Conservation (phyloP, 805 yeast species). For the Spathaspora gorwiae region DNA sequence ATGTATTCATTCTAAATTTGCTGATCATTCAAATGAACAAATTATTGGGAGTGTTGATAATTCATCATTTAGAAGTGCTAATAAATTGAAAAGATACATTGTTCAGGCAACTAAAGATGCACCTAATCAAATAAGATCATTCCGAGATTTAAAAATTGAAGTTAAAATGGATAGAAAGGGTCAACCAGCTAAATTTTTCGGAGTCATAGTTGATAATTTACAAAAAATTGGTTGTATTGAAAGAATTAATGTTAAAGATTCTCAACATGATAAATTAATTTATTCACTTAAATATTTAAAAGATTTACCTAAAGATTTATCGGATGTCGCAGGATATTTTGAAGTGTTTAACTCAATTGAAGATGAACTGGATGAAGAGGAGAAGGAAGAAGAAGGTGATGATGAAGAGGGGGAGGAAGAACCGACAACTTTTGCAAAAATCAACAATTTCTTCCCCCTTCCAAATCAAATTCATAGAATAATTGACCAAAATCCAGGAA, state of each 20-base stretch:
- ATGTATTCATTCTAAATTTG: conserved; percentile 48
- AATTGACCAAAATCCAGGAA: conserved; percentile 47
- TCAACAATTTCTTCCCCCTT: conserved; percentile 58
- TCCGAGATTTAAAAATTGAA: conserved; percentile 58
- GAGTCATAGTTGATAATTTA: conserved; percentile 44
- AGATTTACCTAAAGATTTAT: conserved; percentile 43
- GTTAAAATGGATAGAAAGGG: conserved; percentile 43
- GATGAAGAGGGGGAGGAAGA: conserved; percentile 18
- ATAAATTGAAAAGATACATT: conserved; percentile 31
- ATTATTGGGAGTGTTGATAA: conserved; percentile 1
- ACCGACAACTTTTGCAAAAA: conserved; percentile 7
- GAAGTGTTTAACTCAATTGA: conserved; percentile 14
- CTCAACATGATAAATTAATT: conserved; percentile 24
- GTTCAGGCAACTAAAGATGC: conserved; percentile 51
- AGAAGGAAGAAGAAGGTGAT: conserved; percentile 18
- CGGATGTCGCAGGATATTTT: conserved; percentile 42
- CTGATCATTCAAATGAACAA: conserved; percentile 2
- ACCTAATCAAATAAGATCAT: conserved; percentile 56
- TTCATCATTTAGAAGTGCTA: conserved; percentile 19
- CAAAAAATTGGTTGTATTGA: conserved; percentile 43
- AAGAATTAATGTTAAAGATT: conserved; percentile 46
- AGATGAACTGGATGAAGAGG: conserved; percentile 17
- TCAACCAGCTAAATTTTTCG: conserved; percentile 42
- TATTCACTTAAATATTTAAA: conserved; percentile 39
- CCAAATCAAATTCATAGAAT: conserved; percentile 59